phyloP scores from a whole-genome alignment of 192 early-diverging fungal species.

The Coemansia umbellata region DNA sequence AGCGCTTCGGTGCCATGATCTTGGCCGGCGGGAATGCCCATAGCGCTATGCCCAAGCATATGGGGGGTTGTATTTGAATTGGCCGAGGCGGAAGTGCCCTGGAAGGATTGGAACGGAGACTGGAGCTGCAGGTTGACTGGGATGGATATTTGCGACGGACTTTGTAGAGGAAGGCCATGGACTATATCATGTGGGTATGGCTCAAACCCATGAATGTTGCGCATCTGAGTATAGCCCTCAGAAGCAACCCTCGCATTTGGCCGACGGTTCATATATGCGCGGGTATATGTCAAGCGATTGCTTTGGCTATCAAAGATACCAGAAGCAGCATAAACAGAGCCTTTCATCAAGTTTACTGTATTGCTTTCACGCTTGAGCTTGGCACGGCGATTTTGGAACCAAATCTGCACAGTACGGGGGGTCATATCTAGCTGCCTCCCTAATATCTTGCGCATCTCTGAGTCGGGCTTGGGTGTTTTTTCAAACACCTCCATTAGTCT shows the following conservation, averaged over 20 bases:
- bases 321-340: conserved; percentile 5
- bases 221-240: conserved; percentile 29
- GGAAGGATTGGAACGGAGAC: conserved; percentile 5
- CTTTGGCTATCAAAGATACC: conserved; percentile 12
- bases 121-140: conserved; percentile 21
- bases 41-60: conserved; percentile 24
- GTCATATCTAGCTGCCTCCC: conserved; percentile 65
- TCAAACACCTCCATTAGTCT: conserved; percentile 58
- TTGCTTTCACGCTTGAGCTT: conserved; percentile 72
- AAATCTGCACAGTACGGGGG: conserved; percentile 72
- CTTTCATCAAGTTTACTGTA: conserved; percentile 4
- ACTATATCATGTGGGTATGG: conserved; percentile 14
- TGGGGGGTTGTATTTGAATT: conserved; percentile 1
- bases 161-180: conserved; percentile 36
- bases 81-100: neutral
- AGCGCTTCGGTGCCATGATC: neutral
- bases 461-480: conserved; percentile 60
- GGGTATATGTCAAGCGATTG: conserved; percentile 35
- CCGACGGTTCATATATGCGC: conserved; percentile 28
- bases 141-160: conserved; percentile 39
- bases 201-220: conserved; percentile 16
- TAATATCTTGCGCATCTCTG: conserved; percentile 58
- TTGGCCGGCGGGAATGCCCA: conserved; percentile 28
- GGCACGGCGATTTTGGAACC: conserved; percentile 89
- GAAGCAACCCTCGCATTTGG: conserved; percentile 33